Evolutionary conservation across 345 rosid species (phyloP), one percentile per base, ranked within the genome.

Genomic region (Rhodamnia rubescens): DNA sequence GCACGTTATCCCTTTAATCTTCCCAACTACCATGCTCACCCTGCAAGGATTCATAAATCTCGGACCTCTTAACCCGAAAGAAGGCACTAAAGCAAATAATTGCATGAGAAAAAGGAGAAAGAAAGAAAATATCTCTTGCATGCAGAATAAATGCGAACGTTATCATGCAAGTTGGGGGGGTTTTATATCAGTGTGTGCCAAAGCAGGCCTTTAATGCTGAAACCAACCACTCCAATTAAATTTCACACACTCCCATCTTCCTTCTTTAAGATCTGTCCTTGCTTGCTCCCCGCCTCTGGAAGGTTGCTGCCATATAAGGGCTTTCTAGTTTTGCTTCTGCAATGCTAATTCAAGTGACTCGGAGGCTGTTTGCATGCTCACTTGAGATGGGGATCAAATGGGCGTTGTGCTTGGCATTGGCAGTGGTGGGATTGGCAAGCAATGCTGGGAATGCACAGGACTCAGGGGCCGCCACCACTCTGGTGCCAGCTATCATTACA

Each of bases 401-500:
- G 80, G 80, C 47, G 9, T 69, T 69, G 80, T 69, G 80, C 80
- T 69, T 85, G 24, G 50, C 44, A 22, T 40, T 82, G 54, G 44
- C 44, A 22, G 32, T 69, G 55, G 44, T 86, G 27, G 74, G 21
- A 49, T 59, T 83, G 40, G 83, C 56, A 21, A 44, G 52, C 4
- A 21, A 47, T 16, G 84, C 29, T 26, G 52, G 55, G 47, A 50
- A 47, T 53, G 88, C 88, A 11, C 88, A 86, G 80, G 78, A 86
- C 32, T 29, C 51, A 8, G 15, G 21, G 50, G 50, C 2, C 56
- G 24, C 57, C 82, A 69, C 87, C 36, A 86, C 94, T 85, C 91
- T 95, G 52, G 93, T 94, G 78, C 98, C 98, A 5, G 98, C 95
- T 1, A 91, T 97, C 83, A 87, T 94, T 1, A 92, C 93, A 18